Percentiles rank a stretch among this genome's conserved stretches.
Evolutionary conservation across 768 basidiomycete genomes (phyloP).

Genomic region (Infundibulicybe gibba): DNA sequence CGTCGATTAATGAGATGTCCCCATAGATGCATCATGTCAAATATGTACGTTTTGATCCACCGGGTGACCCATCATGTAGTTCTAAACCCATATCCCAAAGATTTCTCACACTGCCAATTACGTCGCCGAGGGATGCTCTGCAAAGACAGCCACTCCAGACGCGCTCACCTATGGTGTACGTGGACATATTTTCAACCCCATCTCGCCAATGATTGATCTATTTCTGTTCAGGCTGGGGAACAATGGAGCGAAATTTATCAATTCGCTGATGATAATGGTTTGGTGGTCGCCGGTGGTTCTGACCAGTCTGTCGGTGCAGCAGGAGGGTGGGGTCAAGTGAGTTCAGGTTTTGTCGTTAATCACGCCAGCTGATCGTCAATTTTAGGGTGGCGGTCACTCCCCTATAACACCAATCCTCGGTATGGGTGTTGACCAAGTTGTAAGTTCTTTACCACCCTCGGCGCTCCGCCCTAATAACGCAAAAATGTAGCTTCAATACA

Average conservation of each 20-base stretch:
- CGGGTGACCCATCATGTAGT: no score
- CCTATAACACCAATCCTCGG: conserved; percentile 41
- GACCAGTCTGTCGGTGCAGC: conserved; percentile 38
- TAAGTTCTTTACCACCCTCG: conserved; percentile 14
- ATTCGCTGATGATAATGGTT: conserved; percentile 39
- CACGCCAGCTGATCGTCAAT: background rate
- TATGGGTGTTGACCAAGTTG: conserved; percentile 42
- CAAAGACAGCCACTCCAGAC: conserved; percentile 5
- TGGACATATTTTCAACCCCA: no score
- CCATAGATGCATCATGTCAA: background rate
- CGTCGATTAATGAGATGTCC: no score
- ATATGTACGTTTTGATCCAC: conserved; percentile 36
- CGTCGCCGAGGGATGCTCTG: conserved; percentile 29
- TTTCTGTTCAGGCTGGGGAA: conserved; percentile 33
- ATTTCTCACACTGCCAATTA: conserved; percentile 30
- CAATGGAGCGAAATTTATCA: conserved; percentile 40
- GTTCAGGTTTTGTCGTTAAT: background rate
- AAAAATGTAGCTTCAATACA: conserved; percentile 32
- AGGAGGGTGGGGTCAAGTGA: conserved; percentile 37
- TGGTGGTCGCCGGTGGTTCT: conserved; percentile 38
- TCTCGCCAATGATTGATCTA: no score
- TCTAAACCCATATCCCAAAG: conserved; percentile 12
- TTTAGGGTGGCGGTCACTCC: conserved; percentile 40
- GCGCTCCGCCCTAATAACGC: conserved; percentile 24
- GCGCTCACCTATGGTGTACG: no score